phyloP scores from a whole-genome alignment of 1,284 basidiomycete species.

The Sphaerobolus stellatus region DNA sequence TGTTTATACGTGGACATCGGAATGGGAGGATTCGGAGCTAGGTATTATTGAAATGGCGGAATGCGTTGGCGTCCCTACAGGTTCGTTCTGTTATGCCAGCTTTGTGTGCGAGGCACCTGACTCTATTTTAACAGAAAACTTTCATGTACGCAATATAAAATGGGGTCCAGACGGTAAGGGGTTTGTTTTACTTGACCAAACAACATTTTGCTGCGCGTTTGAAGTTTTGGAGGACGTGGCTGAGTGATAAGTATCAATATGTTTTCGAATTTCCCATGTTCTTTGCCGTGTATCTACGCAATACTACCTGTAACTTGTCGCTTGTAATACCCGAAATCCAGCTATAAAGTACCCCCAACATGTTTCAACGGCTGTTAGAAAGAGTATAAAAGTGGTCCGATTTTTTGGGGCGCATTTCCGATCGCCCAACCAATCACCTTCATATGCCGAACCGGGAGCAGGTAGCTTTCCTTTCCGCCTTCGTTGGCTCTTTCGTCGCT shows the following conservation, averaged over 20 bases:
- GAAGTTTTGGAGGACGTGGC: slow-evolving; percentile 59
- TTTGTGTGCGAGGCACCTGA: no score
- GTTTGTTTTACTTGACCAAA: slow-evolving; percentile 65
- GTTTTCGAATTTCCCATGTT: not conserved
- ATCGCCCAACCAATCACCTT: not conserved
- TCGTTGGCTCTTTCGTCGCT: slow-evolving; percentile 44
- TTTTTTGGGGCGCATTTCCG: not conserved
- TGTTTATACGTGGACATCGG: slow-evolving; percentile 80
- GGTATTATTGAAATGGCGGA: slow-evolving; percentile 72
- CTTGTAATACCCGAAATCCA: not conserved
- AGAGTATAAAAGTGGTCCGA: not conserved
- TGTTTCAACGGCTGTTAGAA: not conserved
- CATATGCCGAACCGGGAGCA: slow-evolving; percentile 48
- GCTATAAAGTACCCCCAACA: not conserved
- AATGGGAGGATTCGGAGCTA: slow-evolving; percentile 52
- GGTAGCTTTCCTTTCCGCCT: slow-evolving; percentile 51
- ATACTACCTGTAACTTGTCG: not conserved
- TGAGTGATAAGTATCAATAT: not conserved
- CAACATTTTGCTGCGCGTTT: slow-evolving; percentile 81
- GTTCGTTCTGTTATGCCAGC: slow-evolving; percentile 35
- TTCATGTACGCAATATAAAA: slow-evolving; percentile 59
- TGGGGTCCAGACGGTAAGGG: slow-evolving; percentile 88
- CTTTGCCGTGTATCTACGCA: not conserved
- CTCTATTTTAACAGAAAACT: slow-evolving; percentile 47
- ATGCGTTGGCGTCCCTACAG: slow-evolving; percentile 75